Evolutionary conservation across 2,329 filamentous ascomycete genomes (phyloP), one percentile per base, ranked within the genome.

Genomic region (Cladophialophora psammophila): DNA sequence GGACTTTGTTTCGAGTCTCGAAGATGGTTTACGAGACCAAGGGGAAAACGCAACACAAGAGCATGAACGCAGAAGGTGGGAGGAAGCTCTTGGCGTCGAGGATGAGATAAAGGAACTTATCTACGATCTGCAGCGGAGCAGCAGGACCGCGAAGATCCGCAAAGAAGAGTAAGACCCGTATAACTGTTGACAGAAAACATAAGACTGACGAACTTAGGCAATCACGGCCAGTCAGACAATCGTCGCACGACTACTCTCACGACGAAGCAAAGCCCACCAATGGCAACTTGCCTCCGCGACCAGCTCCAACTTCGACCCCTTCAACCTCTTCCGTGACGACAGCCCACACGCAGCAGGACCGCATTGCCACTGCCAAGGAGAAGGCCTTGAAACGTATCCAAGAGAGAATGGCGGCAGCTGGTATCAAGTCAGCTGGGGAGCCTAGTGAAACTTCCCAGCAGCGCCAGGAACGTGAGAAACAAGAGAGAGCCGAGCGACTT

Each of bases 81-180:
- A 99, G 74, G 95, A 99, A 79, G 95, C 89, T 9, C 85, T 99
- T 42, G 95, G 95, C 34, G 95, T 99, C 34, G 95, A 99, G 76
- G 94, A 99, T 75, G 93, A 97, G 75, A 91, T 98, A 69, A 92
- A 93, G 75, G 95, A 99, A 76, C 98, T 99, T 79, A 99, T 99
- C 77, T 98, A 95, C 76, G 95, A 98, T 73, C 83, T 99, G 61
- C 94, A 97, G 77, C 89, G 94, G 68, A 91, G 90, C 69, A 96
- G 93, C 77, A 88, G 93, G 71, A 86, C 92, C 70, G 85, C 92
- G 61, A 89, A 90, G 66, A 81, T 96, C 65, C 82, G 88, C 61
- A 86, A 85, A 70, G 85, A 89, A 75, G 87, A 88, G 80, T 85
- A 78, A 76, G 82, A 42, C 15, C 55, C 40, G 38, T 60, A 35